Base-by-base conservation (phyloP, 352 stramenopile species). In the Pythium phragmiticola region DNA sequence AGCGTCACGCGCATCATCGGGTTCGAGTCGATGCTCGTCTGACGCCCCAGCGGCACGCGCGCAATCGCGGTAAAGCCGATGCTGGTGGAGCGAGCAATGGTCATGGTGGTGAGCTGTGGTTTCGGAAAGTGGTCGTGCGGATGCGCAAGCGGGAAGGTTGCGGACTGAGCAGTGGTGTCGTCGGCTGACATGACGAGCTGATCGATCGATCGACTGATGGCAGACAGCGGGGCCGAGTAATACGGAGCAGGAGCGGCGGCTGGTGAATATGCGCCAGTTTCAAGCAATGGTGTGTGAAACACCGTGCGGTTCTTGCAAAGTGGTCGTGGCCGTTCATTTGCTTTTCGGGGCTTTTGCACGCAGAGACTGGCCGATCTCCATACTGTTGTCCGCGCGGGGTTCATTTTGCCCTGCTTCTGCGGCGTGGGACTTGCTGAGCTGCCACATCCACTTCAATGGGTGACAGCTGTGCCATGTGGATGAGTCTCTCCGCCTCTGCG, bases 1-100 rank as follows among this genome's bases (percentile, higher is more conserved):
- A 69, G 50, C 57, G 66, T 73, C 2, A 66, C 56, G 26, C 50
- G 51, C 60, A 73, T 69, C 60, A 69, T 67, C 36, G 66, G 60
- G 61, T 73, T 73, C 19, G 51, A 34, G 30, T 58, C 60, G 6
- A 26, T 57, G 52, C 66, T 66, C 30, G 34, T 57, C n/a, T 33
- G 56, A 16, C 56, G 66, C 43, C 60, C 54, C 33, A 58, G 69
- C 0, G 57, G 55, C 17, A 59, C 39, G 34, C 50, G 45, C 8
- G 30, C 16, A 16, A 60, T 13, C 16, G 60, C 26, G 50, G 17
- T 41, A 17, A 12, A 30, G 42, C 16, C 45, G 26, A 50, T 16
- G 45, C 34, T 63, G 12, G 19, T 60, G 21, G 53, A 34, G 13
- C 37, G 57, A 0, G 60, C 53, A 46, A 73, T 73, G 36, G 61